Evolutionary conservation across 2,329 filamentous ascomycete genomes (phyloP).

Genomic region (Cladosporium austrohemisphaericum): DNA sequence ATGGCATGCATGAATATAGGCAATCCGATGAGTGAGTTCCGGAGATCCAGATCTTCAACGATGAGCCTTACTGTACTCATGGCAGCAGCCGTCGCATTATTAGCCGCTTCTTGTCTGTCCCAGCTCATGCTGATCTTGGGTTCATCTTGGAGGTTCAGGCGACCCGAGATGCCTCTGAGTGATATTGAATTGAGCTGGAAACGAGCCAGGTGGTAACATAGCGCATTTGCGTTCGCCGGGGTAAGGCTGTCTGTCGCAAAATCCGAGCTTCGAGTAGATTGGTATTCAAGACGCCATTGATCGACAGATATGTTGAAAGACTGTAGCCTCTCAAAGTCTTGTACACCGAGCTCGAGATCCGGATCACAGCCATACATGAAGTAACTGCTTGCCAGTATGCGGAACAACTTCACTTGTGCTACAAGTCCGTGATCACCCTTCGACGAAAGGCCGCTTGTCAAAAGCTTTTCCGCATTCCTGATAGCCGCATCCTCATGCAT

Average conservation of each 20-base stretch:
- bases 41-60: background rate
- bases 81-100: constrained; percentile 1
- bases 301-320: constrained; percentile 1
- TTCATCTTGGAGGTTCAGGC: background rate
- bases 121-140: background rate
- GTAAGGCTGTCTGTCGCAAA: background rate
- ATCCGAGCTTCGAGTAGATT: background rate
- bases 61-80: constrained; percentile 3
- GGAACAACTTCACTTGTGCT: constrained; percentile 1
- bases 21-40: background rate
- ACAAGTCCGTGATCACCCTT: constrained; percentile 2
- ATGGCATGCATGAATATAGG: constrained; percentile 1
- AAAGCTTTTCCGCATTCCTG: constrained; percentile 32
- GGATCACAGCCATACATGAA: constrained; percentile 5
- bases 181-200: constrained; percentile 1
- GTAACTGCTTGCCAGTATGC: constrained; percentile 1
- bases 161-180: constrained; percentile 1
- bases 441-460: background rate
- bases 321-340: background rate
- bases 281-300: constrained; percentile 1
- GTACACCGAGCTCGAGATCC: background rate
- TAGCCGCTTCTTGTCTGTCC: constrained; percentile 1
- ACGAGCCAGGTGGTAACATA: constrained; percentile 1
- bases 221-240: background rate
- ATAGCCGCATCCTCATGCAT: constrained; percentile 38